Percentiles rank a stretch among this genome's conserved stretches.
Evolutionary conservation across 768 basidiomycete species (phyloP).

Genomic region (Kwoniella dendrophila): DNA sequence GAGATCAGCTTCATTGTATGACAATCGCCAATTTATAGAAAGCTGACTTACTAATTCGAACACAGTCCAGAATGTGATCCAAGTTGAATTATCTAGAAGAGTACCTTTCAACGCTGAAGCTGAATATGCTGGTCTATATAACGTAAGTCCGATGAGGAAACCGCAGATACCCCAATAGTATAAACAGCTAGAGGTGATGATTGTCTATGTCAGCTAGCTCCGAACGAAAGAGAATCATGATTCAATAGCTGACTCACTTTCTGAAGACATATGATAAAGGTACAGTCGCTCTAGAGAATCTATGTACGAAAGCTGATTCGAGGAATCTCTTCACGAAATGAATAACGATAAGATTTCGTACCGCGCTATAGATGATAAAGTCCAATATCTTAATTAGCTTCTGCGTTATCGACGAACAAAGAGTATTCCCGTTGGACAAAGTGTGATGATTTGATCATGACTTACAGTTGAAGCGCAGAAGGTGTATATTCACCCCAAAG

Average conservation of each 20-base stretch:
- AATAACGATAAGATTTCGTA: constrained; percentile 68
- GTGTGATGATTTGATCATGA: constrained; percentile 13
- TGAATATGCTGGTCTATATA: constrained; percentile 80
- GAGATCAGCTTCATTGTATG: not conserved
- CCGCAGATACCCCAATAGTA: constrained; percentile 89
- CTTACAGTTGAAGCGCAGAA: constrained; percentile 52
- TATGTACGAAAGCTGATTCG: constrained; percentile 91
- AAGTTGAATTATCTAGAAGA: constrained; percentile 66
- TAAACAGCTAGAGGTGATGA: constrained; percentile 64
- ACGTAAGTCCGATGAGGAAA: constrained; percentile 71
- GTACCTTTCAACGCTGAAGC: constrained; percentile 68
- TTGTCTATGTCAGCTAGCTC: too few species aligned
- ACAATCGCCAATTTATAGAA: not conserved
- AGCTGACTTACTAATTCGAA: constrained; percentile 71
- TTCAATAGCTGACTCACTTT: constrained; percentile 65
- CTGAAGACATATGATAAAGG: constrained; percentile 80
- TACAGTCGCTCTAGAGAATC: constrained; percentile 95
- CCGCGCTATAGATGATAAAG: constrained; percentile 58
- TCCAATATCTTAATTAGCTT: not conserved
- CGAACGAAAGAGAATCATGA: not conserved
- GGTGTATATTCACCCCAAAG: constrained; percentile 67
- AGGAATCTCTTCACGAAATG: constrained; percentile 92
- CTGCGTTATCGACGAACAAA: not conserved
- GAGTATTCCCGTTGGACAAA: not conserved
- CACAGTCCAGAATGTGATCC: constrained; percentile 68